phyloP scores from a whole-genome alignment of 495 filamentous ascomycete species.

The Halenospora varia region DNA sequence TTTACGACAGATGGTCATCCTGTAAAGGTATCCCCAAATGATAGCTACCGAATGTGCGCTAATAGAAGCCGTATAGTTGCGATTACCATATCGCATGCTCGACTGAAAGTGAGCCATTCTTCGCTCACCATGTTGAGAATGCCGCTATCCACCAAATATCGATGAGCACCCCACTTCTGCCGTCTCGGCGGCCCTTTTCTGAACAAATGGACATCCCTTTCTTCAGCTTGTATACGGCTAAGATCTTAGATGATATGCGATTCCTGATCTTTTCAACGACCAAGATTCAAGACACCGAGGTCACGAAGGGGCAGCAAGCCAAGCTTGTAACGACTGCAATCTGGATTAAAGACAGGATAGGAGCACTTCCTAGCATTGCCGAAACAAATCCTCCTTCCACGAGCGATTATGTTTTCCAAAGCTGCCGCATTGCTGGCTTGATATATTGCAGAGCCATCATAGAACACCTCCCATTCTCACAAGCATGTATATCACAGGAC shows the following conservation, averaged over 20 bases:
- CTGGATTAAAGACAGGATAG: constrained; percentile 10
- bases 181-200: not conserved
- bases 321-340: constrained; percentile 13
- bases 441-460: constrained; percentile 20
- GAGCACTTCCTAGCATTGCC: not conserved
- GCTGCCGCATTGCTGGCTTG: constrained; percentile 7
- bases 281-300: not conserved
- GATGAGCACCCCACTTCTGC: constrained; percentile 5
- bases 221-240: constrained; percentile 11
- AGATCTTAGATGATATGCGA: constrained; percentile 18
- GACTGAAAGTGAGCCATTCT: constrained; percentile 1
- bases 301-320: not conserved
- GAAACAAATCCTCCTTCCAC: not conserved
- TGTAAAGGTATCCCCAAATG: not conserved
- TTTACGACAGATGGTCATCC: constrained; percentile 13
- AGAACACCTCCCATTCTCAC: constrained; percentile 1
- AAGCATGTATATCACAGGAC: constrained; percentile 12
- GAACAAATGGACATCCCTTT: not conserved
- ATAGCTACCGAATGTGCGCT: not conserved
- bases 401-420: constrained; percentile 12
- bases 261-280: constrained; percentile 3
- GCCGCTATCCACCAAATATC: not conserved
- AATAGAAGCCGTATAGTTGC: not conserved
- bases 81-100: constrained; percentile 15
- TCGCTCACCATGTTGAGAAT: not conserved